Evolutionary conservation across 208 protist species (phyloP), one percentile per base, ranked within the genome.

Genomic region (Leishmania gerbilli): DNA sequence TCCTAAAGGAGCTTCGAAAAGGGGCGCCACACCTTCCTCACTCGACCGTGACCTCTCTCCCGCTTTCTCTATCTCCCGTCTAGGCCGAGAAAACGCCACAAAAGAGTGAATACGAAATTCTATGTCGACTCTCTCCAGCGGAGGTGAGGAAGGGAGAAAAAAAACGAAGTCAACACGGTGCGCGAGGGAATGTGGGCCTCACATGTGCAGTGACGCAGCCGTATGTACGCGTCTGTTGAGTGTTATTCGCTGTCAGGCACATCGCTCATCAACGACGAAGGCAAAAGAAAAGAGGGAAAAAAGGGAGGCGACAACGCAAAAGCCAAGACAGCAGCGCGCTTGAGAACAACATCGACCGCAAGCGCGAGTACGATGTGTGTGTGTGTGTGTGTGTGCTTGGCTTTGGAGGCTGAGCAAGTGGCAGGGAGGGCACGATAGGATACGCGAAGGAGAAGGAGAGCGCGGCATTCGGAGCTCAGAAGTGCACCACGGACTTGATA

Each of bases 401-500:
- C 24, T 55, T 53, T 51, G 27, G 13, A 27, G 1, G 27, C 45
- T 21, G 45, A 45, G 47, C 9, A 37, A 74, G 69, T 51, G 21
- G 7, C 69, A 74, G 45, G 27, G 27, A 55, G 34, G 15, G 42
- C 69, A 8, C 24, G 45, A n/a, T 6, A 31, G 2, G 24, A 17
- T 71, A 71, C 24, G 45, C 19, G n/a, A 53, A 21, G 27, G 1
- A 42, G 53, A 76, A 31, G n/a, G 51, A 51, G 13, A 62, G 31
- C 9, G 74, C 11, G 56, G 15, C 21, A 19, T 13, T 2, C 5
- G 19, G 9, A 8, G n/a, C 42, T 74, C 90, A 95, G 68, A 88
- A 95, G 8, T 76, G 71, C 21, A 90, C 82, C 15, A 90, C 76
- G 4, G 85, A 81, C 80, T 91, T 90, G 62, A 93, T 91, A 19